These are phyloP conservation scores for Pythium vanterpoolii DNA, from an alignment of 352 stramenopile species.

Conservation along the genomic window DNA sequence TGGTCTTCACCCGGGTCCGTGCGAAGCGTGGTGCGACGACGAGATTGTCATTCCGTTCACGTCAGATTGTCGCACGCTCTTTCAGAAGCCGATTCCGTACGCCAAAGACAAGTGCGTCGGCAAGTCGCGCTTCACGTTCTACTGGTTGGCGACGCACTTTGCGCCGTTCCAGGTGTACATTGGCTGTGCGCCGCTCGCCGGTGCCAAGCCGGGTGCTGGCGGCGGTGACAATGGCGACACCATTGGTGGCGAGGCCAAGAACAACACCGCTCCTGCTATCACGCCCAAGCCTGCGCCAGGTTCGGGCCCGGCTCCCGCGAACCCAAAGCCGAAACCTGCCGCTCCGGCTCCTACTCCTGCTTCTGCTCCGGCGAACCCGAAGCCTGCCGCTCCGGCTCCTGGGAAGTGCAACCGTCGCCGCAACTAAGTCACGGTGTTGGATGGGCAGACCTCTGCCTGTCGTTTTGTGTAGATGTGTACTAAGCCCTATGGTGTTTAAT, in stretches of 20 bases:
- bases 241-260: not conserved
- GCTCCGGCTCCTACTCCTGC: not conserved
- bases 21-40: conserved; percentile 45
- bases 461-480: no score
- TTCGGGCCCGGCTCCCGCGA: no score
- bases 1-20: conserved; percentile 30
- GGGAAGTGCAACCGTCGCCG: not conserved
- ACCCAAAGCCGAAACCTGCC: not conserved
- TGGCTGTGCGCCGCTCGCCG: not conserved
- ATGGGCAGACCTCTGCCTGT: no score
- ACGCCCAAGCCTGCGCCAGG: not conserved
- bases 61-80: conserved; percentile 26
- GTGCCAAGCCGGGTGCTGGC: not conserved
- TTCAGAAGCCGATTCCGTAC: conserved; percentile 27
- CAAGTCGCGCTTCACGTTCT: conserved; percentile 42
- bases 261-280: not conserved
- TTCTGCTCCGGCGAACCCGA: not conserved
- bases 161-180: conserved; percentile 50
- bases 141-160: conserved; percentile 50
- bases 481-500: no score
- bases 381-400: not conserved
- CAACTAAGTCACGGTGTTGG: not conserved
- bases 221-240: not conserved
- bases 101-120: conserved; percentile 31
- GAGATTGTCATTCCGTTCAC: conserved; percentile 38